Conservation (phyloP, 2,329 filamentous ascomycete genomes). For the Ophiostoma sp. region DNA sequence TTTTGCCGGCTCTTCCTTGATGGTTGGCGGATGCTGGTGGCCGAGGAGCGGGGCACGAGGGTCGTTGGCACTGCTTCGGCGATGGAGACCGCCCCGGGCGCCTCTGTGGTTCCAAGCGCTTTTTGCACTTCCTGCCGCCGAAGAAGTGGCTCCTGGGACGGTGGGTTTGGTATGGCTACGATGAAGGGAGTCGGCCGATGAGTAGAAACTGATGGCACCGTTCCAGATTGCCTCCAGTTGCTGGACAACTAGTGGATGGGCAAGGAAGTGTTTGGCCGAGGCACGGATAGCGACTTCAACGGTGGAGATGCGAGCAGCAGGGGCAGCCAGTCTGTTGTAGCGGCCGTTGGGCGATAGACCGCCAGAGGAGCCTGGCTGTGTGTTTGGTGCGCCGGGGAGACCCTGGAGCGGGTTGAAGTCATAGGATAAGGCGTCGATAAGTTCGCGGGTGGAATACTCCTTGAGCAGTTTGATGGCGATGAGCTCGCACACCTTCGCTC, state of each 20-base stretch:
- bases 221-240: conserved; percentile 98
- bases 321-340: conserved; percentile 43
- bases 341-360: conserved; percentile 38
- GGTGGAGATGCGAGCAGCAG: conserved; percentile 74
- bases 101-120: neutral
- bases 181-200: conserved; percentile 77
- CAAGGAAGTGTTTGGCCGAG: conserved; percentile 85
- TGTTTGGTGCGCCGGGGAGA: conserved; percentile 45
- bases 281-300: conserved; percentile 84
- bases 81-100: conserved; percentile 16
- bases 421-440: conserved; percentile 91
- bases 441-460: conserved; percentile 80
- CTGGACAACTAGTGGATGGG: conserved; percentile 85
- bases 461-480: conserved; percentile 83
- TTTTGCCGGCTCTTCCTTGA: conserved; percentile 19
- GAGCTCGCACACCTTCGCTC: conserved; percentile 84
- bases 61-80: conserved; percentile 33
- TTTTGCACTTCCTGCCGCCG: conserved; percentile 23
- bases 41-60: conserved; percentile 49
- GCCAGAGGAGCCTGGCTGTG: conserved; percentile 29
- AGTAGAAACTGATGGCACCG: conserved; percentile 90
- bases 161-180: conserved; percentile 41
- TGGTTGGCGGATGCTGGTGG: conserved; percentile 27
- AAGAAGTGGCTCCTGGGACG: conserved; percentile 29
- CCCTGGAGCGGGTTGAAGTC: conserved; percentile 92